These are phyloP conservation scores for Metarhizium rileyi DNA, from an alignment of 2,329 filamentous ascomycete genomes.

Conservation along the genomic window DNA sequence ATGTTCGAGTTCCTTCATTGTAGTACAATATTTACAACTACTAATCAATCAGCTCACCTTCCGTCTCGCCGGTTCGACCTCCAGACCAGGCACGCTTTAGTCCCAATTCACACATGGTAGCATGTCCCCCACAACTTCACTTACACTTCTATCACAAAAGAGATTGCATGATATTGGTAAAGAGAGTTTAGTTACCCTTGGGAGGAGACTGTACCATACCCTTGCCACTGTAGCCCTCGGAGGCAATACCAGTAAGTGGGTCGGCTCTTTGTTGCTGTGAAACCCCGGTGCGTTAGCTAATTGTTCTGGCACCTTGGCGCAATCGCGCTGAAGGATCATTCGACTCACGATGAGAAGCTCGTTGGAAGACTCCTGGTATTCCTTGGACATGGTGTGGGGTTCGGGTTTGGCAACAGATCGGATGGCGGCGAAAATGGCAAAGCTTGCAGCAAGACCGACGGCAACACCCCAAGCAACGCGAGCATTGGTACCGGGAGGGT, in stretches of 20 bases:
- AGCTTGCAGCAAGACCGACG: conserved; percentile 55
- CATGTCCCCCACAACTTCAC: conserved; percentile 18
- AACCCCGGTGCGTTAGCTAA: not conserved
- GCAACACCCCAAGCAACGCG: conserved; percentile 67
- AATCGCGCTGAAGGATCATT: not conserved
- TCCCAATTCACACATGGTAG: conserved; percentile 27
- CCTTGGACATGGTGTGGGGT: conserved; percentile 87
- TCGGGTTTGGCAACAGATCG: conserved; percentile 61
- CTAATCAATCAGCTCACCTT: conserved; percentile 17
- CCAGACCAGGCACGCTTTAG: conserved; percentile 17
- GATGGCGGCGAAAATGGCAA: conserved; percentile 62
- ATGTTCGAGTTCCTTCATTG: conserved; percentile 26
- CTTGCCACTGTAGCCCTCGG: conserved; percentile 67
- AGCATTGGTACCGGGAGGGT: conserved; percentile 76
- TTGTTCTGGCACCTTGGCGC: not conserved
- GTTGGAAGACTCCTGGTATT: conserved; percentile 93
- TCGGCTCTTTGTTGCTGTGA: conserved; percentile 74
- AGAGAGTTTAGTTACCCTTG: conserved; percentile 33
- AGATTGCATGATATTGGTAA: conserved; percentile 18
- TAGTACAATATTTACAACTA: conserved; percentile 36
- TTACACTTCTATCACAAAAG: conserved; percentile 25
- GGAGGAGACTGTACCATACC: conserved; percentile 67
- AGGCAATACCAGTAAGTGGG: conserved; percentile 74
- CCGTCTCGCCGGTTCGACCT: conserved; percentile 14
- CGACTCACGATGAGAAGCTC: conserved; percentile 75